Percentiles rank a stretch among this genome's conserved stretches.
phyloP scores from a whole-genome alignment of 192 early-diverging fungal genomes.

The Entomortierella chlamydospora region DNA sequence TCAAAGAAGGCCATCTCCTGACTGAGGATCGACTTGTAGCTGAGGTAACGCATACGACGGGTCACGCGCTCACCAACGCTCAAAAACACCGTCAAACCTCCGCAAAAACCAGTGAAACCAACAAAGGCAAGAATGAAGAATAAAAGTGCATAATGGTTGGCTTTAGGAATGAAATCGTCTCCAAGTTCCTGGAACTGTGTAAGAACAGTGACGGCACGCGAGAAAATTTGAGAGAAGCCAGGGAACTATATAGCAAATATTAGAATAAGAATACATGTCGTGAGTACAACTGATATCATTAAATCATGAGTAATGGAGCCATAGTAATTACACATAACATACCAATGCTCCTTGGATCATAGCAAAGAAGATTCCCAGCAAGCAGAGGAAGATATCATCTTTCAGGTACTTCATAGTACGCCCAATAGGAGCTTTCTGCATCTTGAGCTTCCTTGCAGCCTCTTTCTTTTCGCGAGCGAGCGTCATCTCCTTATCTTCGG shows the following conservation, averaged over 20 bases:
- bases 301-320: neutral
- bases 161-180: slow-evolving; percentile 19
- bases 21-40: slow-evolving; percentile 78
- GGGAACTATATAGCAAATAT: slow-evolving; percentile 55
- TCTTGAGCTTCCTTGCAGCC: slow-evolving; percentile 34
- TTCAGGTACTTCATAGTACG: slow-evolving; percentile 28
- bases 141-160: slow-evolving; percentile 44
- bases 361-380: slow-evolving; percentile 64
- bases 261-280: no score
- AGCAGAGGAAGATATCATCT: slow-evolving; percentile 21
- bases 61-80: slow-evolving; percentile 60
- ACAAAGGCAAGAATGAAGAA: slow-evolving; percentile 49
- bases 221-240: slow-evolving; percentile 74
- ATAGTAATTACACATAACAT: neutral
- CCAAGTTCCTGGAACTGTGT: slow-evolving; percentile 48
- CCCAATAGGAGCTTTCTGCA: slow-evolving; percentile 43
- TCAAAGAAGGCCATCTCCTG: slow-evolving; percentile 94
- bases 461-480: slow-evolving; percentile 40
- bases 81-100: slow-evolving; percentile 60
- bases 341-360: slow-evolving; percentile 68
- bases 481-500: slow-evolving; percentile 21
- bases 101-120: slow-evolving; percentile 37
- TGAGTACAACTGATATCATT: neutral
- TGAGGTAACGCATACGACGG: slow-evolving; percentile 68
- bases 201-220: slow-evolving; percentile 48